phyloP scores from a whole-genome alignment of 1,284 basidiomycete species.

The Rhodotorula sp. region DNA sequence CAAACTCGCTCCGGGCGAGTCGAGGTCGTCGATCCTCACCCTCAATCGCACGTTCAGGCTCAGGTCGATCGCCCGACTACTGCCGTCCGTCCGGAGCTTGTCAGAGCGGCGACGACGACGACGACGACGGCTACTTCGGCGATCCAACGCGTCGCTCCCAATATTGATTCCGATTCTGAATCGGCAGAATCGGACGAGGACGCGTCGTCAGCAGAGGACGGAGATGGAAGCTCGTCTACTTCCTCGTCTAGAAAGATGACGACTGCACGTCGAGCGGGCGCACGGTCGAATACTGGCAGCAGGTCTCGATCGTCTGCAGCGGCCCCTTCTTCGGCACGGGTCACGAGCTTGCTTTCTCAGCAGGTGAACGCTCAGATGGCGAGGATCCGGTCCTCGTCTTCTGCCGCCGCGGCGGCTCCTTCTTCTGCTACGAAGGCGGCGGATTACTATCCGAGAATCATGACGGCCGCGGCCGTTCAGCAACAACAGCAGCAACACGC shows the following conservation, averaged over 20 bases:
- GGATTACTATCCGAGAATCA: conserved; percentile 1
- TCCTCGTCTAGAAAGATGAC: background rate
- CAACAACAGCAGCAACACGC: conserved; percentile 2
- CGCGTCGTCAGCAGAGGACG: conserved; percentile 2
- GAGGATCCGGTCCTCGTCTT: conserved; percentile 1
- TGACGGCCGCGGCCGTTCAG: conserved; percentile 7
- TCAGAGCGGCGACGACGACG: background rate
- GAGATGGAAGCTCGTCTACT: background rate
- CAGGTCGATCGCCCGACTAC: background rate
- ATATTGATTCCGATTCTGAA: background rate
- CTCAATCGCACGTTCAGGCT: too few relatives aligned
- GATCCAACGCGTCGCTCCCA: conserved; percentile 9
- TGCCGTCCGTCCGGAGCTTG: background rate
- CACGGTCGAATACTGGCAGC: too few relatives aligned
- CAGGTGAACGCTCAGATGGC: conserved; percentile 13
- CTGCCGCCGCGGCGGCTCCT: background rate
- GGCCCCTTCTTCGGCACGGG: background rate
- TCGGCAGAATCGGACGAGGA: background rate
- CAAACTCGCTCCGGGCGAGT: too few relatives aligned
- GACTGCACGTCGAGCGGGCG: background rate
- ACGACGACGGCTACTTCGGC: background rate
- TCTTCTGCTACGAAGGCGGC: background rate
- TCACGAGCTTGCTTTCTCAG: background rate
- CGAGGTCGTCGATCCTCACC: background rate
- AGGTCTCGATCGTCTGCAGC: background rate